These are phyloP conservation scores for Ustilago hordei DNA, from an alignment of 1,284 basidiomycete species.

Conservation along the genomic window DNA sequence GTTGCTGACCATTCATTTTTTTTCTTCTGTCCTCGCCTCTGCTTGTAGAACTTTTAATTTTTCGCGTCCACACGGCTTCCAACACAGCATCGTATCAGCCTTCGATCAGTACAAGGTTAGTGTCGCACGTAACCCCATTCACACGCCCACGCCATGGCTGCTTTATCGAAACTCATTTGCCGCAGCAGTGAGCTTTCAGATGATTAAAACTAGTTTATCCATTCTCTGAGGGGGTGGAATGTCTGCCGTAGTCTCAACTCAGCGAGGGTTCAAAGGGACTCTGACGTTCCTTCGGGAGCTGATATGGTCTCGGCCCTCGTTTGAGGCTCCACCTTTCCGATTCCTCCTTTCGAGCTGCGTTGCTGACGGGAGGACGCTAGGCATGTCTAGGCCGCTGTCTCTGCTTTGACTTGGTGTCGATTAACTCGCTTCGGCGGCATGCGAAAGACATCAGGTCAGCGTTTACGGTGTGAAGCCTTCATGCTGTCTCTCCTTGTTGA, in stretches of 20 bases:
- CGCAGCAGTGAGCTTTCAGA: slow-evolving; percentile 9
- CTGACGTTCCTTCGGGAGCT: slow-evolving; percentile 9
- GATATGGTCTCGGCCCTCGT: slow-evolving; percentile 15
- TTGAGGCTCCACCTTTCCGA: slow-evolving; percentile 29
- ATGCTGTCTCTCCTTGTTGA: slow-evolving; percentile 23
- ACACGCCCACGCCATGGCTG: neutral
- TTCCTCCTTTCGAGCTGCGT: slow-evolving; percentile 18
- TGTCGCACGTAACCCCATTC: neutral
- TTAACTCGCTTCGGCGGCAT: slow-evolving; percentile 54
- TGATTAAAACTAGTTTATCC: slow-evolving; percentile 63
- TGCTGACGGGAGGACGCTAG: slow-evolving; percentile 26
- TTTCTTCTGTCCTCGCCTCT: neutral
- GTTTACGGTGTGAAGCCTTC: slow-evolving; percentile 47
- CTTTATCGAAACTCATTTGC: neutral
- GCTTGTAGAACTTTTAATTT: neutral
- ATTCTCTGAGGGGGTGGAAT: slow-evolving; percentile 58
- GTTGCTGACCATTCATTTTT: slow-evolving; percentile 11
- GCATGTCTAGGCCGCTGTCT: slow-evolving; percentile 45
- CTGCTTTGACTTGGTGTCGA: slow-evolving; percentile 26
- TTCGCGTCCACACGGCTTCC: too few species aligned
- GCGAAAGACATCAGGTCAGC: slow-evolving; percentile 40
- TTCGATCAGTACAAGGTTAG: slow-evolving; percentile 20
- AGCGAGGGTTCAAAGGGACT: slow-evolving; percentile 6
- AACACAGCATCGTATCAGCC: neutral
- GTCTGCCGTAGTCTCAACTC: slow-evolving; percentile 37